Base-by-base conservation (phyloP, 164 flowering plant species). In the Malania oleifera region DNA sequence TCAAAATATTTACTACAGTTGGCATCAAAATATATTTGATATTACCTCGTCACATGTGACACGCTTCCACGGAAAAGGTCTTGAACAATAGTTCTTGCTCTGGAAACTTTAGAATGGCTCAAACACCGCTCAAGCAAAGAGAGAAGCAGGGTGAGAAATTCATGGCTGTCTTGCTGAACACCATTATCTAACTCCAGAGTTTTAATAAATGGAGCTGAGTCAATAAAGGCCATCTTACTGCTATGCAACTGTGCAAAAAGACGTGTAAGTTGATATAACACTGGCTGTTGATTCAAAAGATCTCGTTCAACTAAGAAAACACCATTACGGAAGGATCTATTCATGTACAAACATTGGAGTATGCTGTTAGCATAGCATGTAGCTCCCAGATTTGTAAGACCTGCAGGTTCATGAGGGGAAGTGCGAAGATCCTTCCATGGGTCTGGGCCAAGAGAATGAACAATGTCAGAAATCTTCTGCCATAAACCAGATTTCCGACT, bases 361-460 rank as follows among this genome's bases (percentile, higher is more conserved):
- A 95, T 88, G 75, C 99, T 95, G 65, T 95, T 95, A 28, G 93
- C 97, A 77, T 95, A 95, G 78, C 99, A 95, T 2, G 99, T 95
- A 2, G 99, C 97, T 40, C 99, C 99, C 37, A 95, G 72, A 70
- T 95, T 95, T 24, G 89, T 88, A 39, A 95, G 77, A 9, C 99
- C 97, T 5, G 96, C 91, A 14, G 97, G 99, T 7, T 76, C 67
- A 14, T 73, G 62, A 18, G 43, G 66, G 57, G 91, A 79, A 17
- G 62, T 77, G 58, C 99, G 95, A 45, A 75, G 80, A 67, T 95
- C 93, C 47, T 62, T 47, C 19, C 70, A 60, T 18, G 95, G 99
- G 60, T 90, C 96, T 0, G 86, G 75, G 57, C 99, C 99, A 56
- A 86, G 75, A 14, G 73, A 59, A 63, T 64, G 69, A 43, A 86